Base-by-base conservation (phyloP, 2,329 filamentous ascomycete genomes). In the Trichoderma sp. region DNA sequence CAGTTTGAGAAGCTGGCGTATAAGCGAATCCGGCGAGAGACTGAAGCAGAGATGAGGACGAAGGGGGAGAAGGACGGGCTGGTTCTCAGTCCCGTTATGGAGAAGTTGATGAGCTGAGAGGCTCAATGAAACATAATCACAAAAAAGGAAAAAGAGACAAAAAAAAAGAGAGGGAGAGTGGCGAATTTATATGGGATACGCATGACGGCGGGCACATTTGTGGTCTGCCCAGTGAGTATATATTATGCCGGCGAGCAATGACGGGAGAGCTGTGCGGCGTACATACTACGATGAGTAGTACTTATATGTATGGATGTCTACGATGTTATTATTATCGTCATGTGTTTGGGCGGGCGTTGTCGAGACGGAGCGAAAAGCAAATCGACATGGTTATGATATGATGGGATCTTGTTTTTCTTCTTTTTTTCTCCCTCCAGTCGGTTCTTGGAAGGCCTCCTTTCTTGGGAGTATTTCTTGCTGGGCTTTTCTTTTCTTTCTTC, bases 1-100 rank as follows among this genome's bases (percentile, higher is more conserved):
- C 87, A 93, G 58, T 99, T 98, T 79, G 92, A 95, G 76, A 97
- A 95, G 82, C 82, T 97, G 74, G 95, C 93, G 3, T 97, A 92
- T 77, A 91, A 92, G 75, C 88, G 95, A 63, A 90, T 97, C 63
- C 91, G 92, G 79, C 88, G 91, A 72, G 94, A 90, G 75, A 81
- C 83, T 8, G 88, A 90, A 64, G 81, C 82, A 2, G 88, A 90
- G 76, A 81, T 81, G 80, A 84, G 80, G 70, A 80, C 77, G 34
- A 85, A 82, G 78, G 76, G 83, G 50, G 85, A 85, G 74, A 84
- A 82, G 74, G 85, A 85, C 30, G 82, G 81, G 1, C 74, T 82
- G 63, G 43, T 55, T 36, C 43, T 69, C 20, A 79, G 76, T 65
- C 76, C 80, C 55, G 80, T 82, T 17, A 76, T 82, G 67, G 86